Conservation (phyloP, 371 early-diverging fungal genomes). For the Apophysomyces ossiformis region DNA sequence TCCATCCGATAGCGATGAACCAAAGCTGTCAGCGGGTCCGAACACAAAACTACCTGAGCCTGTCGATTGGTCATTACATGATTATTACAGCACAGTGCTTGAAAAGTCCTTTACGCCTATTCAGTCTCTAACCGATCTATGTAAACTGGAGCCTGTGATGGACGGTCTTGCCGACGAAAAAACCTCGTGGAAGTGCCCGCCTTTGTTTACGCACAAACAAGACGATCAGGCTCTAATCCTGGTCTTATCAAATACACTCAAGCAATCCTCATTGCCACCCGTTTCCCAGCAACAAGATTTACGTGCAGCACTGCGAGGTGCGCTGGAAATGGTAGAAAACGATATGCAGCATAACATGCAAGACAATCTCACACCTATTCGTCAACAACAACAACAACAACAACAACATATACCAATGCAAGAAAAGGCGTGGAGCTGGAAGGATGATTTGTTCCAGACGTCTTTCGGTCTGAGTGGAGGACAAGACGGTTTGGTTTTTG, state of each 20-base stretch:
- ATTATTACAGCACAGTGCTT: constrained; percentile 37
- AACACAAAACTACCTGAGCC: constrained; percentile 42
- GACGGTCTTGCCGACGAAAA: constrained; percentile 4
- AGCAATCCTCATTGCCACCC: neutral
- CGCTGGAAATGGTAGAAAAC: constrained; percentile 31
- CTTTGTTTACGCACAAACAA: constrained; percentile 21
- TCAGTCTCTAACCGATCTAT: constrained; percentile 24
- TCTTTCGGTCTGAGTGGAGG: constrained; percentile 11
- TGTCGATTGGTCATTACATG: constrained; percentile 45
- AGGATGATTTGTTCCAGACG: constrained; percentile 21
- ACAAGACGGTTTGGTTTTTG: neutral
- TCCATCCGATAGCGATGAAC: constrained; percentile 42
- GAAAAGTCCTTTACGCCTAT: constrained; percentile 32
- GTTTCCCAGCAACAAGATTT: constrained; percentile 20
- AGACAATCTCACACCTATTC: constrained; percentile 13
- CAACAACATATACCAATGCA: neutral
- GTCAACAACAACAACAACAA: constrained; percentile 11
- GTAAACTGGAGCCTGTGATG: constrained; percentile 15
- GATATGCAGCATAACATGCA: constrained; percentile 33
- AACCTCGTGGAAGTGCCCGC: constrained; percentile 4
- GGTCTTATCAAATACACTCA: constrained; percentile 5
- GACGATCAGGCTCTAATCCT: constrained; percentile 18
- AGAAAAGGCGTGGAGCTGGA: constrained; percentile 22
- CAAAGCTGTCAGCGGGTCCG: constrained; percentile 41
- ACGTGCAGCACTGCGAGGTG: constrained; percentile 33